These are phyloP conservation scores for Cryomyces minteri DNA, from an alignment of 495 filamentous ascomycete species.

Conservation along the genomic window DNA sequence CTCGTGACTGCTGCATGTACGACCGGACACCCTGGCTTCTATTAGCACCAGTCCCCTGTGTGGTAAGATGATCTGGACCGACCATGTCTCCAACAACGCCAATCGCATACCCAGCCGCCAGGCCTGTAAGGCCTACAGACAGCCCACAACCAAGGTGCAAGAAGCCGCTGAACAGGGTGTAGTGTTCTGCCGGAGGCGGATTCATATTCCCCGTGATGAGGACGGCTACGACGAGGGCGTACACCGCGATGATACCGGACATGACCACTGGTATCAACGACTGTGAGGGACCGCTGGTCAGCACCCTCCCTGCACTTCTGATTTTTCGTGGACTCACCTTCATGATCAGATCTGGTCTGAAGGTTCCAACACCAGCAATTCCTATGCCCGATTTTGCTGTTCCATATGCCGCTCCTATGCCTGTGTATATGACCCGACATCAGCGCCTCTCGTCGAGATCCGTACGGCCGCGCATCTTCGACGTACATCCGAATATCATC, in stretches of 20 bases:
- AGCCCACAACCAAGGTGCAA: conserved; percentile 88
- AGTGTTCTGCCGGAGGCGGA: conserved; percentile 40
- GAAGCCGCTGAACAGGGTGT: conserved; percentile 77
- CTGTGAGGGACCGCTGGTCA: conserved; percentile 25
- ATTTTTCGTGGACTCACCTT: conserved; percentile 38
- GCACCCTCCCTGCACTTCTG: background rate
- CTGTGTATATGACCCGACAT: conserved; percentile 22
- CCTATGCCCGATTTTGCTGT: conserved; percentile 95
- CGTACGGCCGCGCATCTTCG: background rate
- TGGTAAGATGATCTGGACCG: conserved; percentile 11
- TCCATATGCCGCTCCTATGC: conserved; percentile 86
- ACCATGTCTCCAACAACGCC: conserved; percentile 85
- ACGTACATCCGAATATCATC: conserved; percentile 83
- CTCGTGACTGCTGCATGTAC: conserved; percentile 87
- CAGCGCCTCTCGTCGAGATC: too few relatives aligned
- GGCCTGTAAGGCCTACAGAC: conserved; percentile 74
- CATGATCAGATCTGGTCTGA: conserved; percentile 92
- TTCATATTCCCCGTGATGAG: conserved; percentile 73
- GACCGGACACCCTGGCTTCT: conserved; percentile 53
- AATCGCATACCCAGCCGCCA: conserved; percentile 95
- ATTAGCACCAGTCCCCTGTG: conserved; percentile 11
- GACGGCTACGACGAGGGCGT: conserved; percentile 89
- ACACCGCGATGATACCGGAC: conserved; percentile 98
- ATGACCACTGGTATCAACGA: conserved; percentile 94
- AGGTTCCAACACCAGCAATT: conserved; percentile 85